Percentiles rank a stretch among this genome's conserved stretches.
Conservation (phyloP, 2,329 filamentous ascomycete genomes). For the Neophaeococcomyces mojaviensis region DNA sequence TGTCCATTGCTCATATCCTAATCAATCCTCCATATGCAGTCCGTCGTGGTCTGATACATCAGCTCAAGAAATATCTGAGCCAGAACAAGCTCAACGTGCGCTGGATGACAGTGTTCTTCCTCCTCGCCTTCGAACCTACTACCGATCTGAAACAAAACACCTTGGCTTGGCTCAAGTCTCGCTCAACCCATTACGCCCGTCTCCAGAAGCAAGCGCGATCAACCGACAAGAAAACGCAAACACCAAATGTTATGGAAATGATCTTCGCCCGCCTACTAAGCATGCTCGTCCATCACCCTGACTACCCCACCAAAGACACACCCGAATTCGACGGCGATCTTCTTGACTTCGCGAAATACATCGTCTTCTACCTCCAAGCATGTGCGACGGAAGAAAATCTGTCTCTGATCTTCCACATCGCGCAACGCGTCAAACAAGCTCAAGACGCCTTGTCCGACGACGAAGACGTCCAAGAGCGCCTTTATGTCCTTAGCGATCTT, state of each 20-base stretch:
- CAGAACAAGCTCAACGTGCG: slow-evolving; percentile 61
- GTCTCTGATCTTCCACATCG: slow-evolving; percentile 81
- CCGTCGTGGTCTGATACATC: slow-evolving; percentile 69
- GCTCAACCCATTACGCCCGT: slow-evolving; percentile 58
- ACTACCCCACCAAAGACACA: slow-evolving; percentile 52
- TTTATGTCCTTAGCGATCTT: slow-evolving; percentile 84
- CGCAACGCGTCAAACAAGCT: slow-evolving; percentile 86
- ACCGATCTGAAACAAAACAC: slow-evolving; percentile 64
- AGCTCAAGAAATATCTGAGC: slow-evolving; percentile 84
- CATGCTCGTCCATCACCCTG: slow-evolving; percentile 85
- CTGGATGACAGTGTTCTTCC: slow-evolving; percentile 84
- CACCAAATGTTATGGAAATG: slow-evolving; percentile 64
- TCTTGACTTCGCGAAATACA: slow-evolving; percentile 76
- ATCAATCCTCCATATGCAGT: slow-evolving; percentile 72
- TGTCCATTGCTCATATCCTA: slow-evolving; percentile 68
- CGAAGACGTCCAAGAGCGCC: slow-evolving; percentile 36
- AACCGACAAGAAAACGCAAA: slow-evolving; percentile 32
- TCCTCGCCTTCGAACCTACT: slow-evolving; percentile 84
- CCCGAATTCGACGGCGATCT: slow-evolving; percentile 59
- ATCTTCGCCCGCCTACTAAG: slow-evolving; percentile 77
- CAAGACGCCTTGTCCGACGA: slow-evolving; percentile 64
- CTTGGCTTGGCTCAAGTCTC: slow-evolving; percentile 81
- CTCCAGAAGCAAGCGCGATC: slow-evolving; percentile 30
- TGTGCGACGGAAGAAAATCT: slow-evolving; percentile 83
- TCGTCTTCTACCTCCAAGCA: slow-evolving; percentile 77